Conservation (phyloP, 2,329 filamentous ascomycete genomes). For the Neopestalotiopsis rosae region DNA sequence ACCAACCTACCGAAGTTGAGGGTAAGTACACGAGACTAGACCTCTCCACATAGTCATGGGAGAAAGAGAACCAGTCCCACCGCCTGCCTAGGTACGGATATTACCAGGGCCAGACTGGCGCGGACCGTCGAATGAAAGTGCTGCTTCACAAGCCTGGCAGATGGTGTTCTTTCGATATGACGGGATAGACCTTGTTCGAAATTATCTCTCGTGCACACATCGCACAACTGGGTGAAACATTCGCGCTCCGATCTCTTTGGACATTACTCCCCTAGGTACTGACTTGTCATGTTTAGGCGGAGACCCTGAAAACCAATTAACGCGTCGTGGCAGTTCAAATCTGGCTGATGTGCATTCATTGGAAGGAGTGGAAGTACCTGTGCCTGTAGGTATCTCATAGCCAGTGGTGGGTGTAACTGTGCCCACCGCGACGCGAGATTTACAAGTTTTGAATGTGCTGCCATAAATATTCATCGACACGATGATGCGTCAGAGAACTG, state of each 20-base stretch:
- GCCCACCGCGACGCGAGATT: neutral
- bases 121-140: conserved; percentile 10
- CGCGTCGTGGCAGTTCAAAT: neutral
- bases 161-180: neutral
- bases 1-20: too few relatives aligned
- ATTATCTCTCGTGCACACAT: neutral
- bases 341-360: neutral
- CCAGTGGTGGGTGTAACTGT: neutral
- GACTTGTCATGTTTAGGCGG: neutral
- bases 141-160: neutral
- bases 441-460: neutral
- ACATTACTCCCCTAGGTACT: neutral
- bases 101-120: conserved; percentile 14
- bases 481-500: neutral
- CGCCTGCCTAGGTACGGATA: conserved; percentile 11
- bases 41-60: conserved; percentile 9
- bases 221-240: neutral
- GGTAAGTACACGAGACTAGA: neutral
- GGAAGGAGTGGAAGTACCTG: neutral
- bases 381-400: neutral
- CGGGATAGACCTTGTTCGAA: conserved; percentile 1
- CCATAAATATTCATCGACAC: neutral
- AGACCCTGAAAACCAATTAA: neutral
- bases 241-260: neutral
- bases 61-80: neutral